Evolutionary conservation across 106 monocot species (phyloP), one percentile per base, ranked within the genome.

Genomic region (Allium fistulosum): DNA sequence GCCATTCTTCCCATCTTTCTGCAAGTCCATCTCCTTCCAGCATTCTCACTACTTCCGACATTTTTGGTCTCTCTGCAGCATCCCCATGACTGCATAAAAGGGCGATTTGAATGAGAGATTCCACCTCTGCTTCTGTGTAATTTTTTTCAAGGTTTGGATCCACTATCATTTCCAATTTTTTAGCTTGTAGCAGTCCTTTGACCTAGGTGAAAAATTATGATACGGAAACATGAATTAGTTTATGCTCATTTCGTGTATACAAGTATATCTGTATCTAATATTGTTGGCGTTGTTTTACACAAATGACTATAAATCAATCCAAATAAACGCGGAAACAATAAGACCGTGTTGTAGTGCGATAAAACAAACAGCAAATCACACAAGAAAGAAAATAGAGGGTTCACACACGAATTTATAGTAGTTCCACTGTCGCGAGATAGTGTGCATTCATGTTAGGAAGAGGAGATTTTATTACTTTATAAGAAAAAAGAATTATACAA

Each of bases 11-110:
- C 90, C 90, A 90, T 52, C 90, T 63, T 76, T 86, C 90, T 0
- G 85, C 85, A 57, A 86, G 59, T 10, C 85, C 90, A 48, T 90
- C 90, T 4, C 90, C 90, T 76, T 90, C 90, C 11, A 90, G 75
- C 90, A 90, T 90, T 60, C 90, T 57, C 10, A 86, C 90, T 45
- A 90, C 85, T 50, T 90, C 85, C 0, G 90, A 90, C 90, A 90
- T 90, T 6, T 80, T 61, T 1, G 90, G 90, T 2, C 90, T 77
- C 7, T 90, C 85, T 75, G 80, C 85, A 0, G 90, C 83, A 12
- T 80, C 76, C 11, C 80, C 69, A 62, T 83, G 90, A 4, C 85
- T 81, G 78, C 90, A 90, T 2, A 90, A 78, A 10, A 85, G 64
- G 48, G 85, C 83, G 14, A 90, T 78, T 51, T 86, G 82, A 49